phyloP scores from a whole-genome alignment of 495 filamentous ascomycete genomes.

The Cercophora newfieldiana region DNA sequence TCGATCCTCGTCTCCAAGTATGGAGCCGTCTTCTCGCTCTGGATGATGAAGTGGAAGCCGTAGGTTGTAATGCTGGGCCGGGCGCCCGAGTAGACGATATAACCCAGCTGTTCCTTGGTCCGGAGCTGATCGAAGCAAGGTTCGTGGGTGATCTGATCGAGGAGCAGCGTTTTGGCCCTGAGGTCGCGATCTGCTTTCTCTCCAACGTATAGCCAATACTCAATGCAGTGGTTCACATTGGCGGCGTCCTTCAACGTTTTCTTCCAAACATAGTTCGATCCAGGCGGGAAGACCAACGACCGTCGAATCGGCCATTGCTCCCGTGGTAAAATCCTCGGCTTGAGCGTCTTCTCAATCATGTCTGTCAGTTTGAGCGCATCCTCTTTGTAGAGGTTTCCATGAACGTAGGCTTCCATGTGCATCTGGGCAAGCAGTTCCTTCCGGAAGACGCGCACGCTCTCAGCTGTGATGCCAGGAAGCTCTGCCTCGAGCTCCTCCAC shows the following conservation, averaged over 20 bases:
- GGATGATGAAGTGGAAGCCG: slow-evolving; percentile 87
- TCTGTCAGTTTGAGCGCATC: slow-evolving; percentile 86
- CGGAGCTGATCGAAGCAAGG: slow-evolving; percentile 90
- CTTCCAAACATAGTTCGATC: slow-evolving; percentile 79
- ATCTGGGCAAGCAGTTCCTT: slow-evolving; percentile 78
- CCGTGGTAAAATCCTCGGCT: slow-evolving; percentile 70
- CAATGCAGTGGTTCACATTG: slow-evolving; percentile 96
- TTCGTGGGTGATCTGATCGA: slow-evolving; percentile 92
- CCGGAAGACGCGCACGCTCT: slow-evolving; percentile 75
- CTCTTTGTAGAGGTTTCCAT: slow-evolving; percentile 95
- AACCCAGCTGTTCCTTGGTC: slow-evolving; percentile 97
- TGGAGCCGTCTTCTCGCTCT: slow-evolving; percentile 80
- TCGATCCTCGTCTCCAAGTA: slow-evolving; percentile 90
- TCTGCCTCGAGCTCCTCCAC: slow-evolving; percentile 81
- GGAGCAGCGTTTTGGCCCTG: slow-evolving; percentile 73
- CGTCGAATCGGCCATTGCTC: slow-evolving; percentile 79
- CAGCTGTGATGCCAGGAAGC: slow-evolving; percentile 67
- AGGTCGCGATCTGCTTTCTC: slow-evolving; percentile 64
- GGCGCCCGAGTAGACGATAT: slow-evolving; percentile 85
- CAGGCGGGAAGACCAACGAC: slow-evolving; percentile 73
- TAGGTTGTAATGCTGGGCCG: slow-evolving; percentile 69
- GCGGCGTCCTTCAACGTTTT: slow-evolving; percentile 79
- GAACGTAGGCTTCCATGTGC: slow-evolving; percentile 83
- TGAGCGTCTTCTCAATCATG: slow-evolving; percentile 75
- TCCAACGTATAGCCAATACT: slow-evolving; percentile 83